phyloP scores from a whole-genome alignment of 805 yeast genomes.

The Saturnispora ahearnii region DNA sequence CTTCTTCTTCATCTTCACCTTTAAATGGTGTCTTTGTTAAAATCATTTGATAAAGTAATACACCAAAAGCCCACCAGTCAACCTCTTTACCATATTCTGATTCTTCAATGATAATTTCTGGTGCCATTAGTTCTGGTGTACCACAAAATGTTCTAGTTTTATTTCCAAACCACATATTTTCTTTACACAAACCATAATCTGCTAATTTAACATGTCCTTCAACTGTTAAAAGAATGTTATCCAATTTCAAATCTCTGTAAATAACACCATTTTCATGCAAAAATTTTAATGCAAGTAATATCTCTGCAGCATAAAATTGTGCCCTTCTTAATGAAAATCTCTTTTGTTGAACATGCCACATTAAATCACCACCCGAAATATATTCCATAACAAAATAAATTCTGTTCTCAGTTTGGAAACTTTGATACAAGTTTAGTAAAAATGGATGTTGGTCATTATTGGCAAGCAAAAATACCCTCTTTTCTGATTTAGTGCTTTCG shows the following conservation, averaged over 20 bases:
- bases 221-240: constrained; percentile 80
- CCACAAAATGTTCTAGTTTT: constrained; percentile 96
- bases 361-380: constrained; percentile 94
- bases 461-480: constrained; percentile 68
- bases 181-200: constrained; percentile 96
- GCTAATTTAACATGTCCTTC: constrained; percentile 95
- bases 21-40: constrained; percentile 94
- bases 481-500: constrained; percentile 89
- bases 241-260: constrained; percentile 92
- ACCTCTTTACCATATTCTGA: constrained; percentile 90
- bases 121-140: constrained; percentile 99
- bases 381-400: constrained; percentile 98
- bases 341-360: constrained; percentile 98
- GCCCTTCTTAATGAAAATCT: constrained; percentile 86
- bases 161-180: constrained; percentile 51
- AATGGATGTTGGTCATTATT: constrained; percentile 90
- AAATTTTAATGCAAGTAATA: constrained; percentile 78
- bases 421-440: constrained; percentile 80
- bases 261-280: constrained; percentile 94
- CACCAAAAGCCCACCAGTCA: constrained; percentile 99
- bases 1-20: constrained; percentile 84
- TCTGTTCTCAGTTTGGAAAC: constrained; percentile 96
- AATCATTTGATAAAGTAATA: constrained; percentile 89
- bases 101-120: constrained; percentile 80
- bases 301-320: constrained; percentile 96